Conservation (phyloP, 371 early-diverging fungal species). For the Cokeromyces recurvatus region DNA sequence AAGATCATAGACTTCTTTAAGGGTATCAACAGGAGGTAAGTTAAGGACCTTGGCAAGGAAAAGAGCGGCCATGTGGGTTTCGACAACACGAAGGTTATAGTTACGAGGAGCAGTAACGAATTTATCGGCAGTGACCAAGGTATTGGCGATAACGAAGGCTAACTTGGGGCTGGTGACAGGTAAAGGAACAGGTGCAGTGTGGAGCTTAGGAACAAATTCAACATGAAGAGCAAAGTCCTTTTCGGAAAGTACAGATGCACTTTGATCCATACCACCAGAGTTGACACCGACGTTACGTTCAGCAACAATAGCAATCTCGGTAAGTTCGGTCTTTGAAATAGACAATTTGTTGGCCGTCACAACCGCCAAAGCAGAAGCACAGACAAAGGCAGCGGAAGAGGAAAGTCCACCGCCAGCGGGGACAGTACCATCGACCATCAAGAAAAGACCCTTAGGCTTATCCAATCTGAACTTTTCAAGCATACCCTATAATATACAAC, state of each 20-base stretch:
- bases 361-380: conserved; percentile 72
- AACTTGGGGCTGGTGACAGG: conserved; percentile 49
- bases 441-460: conserved; percentile 62
- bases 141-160: conserved; percentile 89
- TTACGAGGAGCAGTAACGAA: conserved; percentile 81
- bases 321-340: conserved; percentile 62
- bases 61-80: conserved; percentile 80
- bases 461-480: conserved; percentile 53
- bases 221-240: conserved; percentile 74
- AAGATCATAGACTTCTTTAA: conserved; percentile 66
- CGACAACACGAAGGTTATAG: conserved; percentile 95
- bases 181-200: conserved; percentile 59
- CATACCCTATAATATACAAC: conserved; percentile 48
- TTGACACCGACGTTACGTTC: conserved; percentile 86
- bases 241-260: conserved; percentile 78
- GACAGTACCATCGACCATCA: conserved; percentile 75
- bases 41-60: conserved; percentile 58
- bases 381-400: conserved; percentile 82
- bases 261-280: conserved; percentile 91
- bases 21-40: conserved; percentile 36
- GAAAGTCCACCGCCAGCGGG: conserved; percentile 87
- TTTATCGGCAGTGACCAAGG: conserved; percentile 86
- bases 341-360: conserved; percentile 45
- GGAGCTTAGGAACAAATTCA: conserved; percentile 78
- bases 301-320: conserved; percentile 72